Conservation (phyloP, 257 asterid genomes). For the Solanum arcanum region DNA sequence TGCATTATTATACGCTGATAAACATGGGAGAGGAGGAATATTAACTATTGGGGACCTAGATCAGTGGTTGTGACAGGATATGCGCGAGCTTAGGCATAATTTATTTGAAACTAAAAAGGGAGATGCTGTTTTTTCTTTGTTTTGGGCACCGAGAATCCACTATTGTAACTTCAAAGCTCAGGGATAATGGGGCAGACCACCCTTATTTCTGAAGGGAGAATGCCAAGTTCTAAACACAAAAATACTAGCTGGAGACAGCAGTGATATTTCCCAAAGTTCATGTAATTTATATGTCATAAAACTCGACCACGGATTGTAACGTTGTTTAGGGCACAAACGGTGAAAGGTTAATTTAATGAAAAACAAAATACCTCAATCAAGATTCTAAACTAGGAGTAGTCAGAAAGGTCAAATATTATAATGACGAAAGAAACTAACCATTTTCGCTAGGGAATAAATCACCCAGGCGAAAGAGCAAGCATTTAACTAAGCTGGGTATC, state of each 20-base stretch:
- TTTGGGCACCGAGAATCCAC: neutral
- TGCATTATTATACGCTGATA: neutral
- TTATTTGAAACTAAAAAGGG: neutral
- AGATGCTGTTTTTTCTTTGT: neutral
- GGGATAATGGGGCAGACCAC: neutral
- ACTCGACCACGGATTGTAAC: neutral
- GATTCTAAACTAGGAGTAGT: neutral
- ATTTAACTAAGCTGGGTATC: conserved; percentile 88
- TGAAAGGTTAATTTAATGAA: neutral
- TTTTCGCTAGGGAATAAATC: conserved; percentile 47
- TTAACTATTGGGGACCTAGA: neutral
- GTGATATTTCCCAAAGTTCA: neutral
- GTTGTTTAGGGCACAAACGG: neutral
- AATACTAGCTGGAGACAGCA: neutral
- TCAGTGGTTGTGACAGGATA: neutral
- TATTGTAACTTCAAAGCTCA: neutral
- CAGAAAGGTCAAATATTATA: neutral
- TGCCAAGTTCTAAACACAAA: neutral
- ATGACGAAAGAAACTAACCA: conserved; percentile 37
- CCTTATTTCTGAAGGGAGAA: neutral
- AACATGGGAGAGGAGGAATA: neutral
- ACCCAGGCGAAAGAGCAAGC: conserved; percentile 70
- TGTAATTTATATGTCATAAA: neutral
- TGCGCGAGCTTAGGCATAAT: neutral
- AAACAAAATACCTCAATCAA: neutral